A percentile compares a stretch with the other conserved stretches of the same genome.
These are phyloP conservation scores for Diplodia seriata DNA, from an alignment of 2,329 filamentous ascomycete genomes.

Conservation along the genomic window DNA sequence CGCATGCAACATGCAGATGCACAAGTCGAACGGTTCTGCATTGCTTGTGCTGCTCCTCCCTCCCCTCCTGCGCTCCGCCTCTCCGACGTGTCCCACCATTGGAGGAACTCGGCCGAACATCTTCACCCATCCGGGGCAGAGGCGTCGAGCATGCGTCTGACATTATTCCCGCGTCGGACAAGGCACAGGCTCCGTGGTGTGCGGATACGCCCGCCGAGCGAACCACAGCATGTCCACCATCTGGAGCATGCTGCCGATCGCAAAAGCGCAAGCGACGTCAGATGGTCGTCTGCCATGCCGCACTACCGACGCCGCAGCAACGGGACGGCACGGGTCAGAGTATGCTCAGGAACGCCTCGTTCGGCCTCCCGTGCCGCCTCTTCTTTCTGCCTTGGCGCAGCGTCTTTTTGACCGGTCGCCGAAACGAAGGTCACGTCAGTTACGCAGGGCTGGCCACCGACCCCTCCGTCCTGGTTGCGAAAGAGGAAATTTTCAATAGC, in stretches of 20 bases:
- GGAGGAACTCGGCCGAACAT: slow-evolving; percentile 2
- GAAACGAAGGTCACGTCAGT: not conserved
- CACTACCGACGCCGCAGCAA: slow-evolving; percentile 3
- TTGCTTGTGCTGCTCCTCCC: not conserved
- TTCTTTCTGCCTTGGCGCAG: slow-evolving; percentile 4
- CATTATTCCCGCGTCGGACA: not conserved
- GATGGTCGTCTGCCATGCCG: not conserved
- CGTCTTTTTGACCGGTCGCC: not conserved
- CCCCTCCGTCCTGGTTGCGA: not conserved
- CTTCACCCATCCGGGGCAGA: not conserved
- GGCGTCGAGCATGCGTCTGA: not conserved
- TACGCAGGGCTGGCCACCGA: not conserved
- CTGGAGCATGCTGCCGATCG: not conserved
- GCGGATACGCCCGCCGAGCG: not conserved
- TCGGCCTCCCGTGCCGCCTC: not conserved
- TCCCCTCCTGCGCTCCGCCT: not conserved
- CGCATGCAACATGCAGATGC: slow-evolving; percentile 5
- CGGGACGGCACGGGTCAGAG: not conserved
- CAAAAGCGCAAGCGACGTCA: not conserved
- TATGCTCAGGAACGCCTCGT: not conserved
- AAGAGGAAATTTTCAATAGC: slow-evolving; percentile 27
- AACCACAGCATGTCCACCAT: not conserved
- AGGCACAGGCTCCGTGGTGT: not conserved
- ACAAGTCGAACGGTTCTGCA: slow-evolving; percentile 5
- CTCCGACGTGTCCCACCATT: not conserved